Conservation (phyloP, 495 filamentous ascomycete species). For the Beverwykella pulmonaria region DNA sequence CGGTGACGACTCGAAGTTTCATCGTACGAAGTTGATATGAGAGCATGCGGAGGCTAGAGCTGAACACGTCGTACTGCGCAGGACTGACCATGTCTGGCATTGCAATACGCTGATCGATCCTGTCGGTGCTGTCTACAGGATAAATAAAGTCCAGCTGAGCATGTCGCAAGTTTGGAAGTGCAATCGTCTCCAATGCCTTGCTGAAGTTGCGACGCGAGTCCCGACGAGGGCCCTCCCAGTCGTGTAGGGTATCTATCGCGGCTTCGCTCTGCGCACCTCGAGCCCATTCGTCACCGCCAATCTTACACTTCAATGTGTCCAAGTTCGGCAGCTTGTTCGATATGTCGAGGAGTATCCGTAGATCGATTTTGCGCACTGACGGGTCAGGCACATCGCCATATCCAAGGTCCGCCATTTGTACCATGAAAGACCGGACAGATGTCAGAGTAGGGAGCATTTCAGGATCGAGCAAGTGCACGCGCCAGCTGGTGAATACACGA, state of each 20-base stretch:
- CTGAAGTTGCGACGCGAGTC: conserved; percentile 12
- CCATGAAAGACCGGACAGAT: background rate
- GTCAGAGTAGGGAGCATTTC: background rate
- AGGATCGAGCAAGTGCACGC: conserved; percentile 3
- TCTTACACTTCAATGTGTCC: background rate
- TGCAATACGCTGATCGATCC: background rate
- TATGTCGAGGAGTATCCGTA: conserved; percentile 3
- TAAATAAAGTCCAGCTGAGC: conserved; percentile 10
- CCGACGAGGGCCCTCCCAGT: conserved; percentile 3
- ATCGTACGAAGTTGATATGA: conserved; percentile 5
- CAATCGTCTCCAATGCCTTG: conserved; percentile 1
- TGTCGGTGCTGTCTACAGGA: background rate
- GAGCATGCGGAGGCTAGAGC: conserved; percentile 5
- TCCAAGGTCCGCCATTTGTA: background rate
- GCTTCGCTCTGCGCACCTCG: no score
- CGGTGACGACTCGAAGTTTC: background rate
- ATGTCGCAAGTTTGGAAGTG: background rate
- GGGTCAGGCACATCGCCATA: background rate
- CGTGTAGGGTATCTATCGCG: background rate
- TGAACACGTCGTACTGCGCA: conserved; percentile 4
- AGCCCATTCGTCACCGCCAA: background rate
- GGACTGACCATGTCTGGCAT: conserved; percentile 7
- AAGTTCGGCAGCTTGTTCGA: background rate
- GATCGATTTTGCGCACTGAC: background rate
- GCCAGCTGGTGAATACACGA: background rate